Base-by-base conservation (phyloP, 2,329 filamentous ascomycete species). In the Pseudogymnoascus sp. region DNA sequence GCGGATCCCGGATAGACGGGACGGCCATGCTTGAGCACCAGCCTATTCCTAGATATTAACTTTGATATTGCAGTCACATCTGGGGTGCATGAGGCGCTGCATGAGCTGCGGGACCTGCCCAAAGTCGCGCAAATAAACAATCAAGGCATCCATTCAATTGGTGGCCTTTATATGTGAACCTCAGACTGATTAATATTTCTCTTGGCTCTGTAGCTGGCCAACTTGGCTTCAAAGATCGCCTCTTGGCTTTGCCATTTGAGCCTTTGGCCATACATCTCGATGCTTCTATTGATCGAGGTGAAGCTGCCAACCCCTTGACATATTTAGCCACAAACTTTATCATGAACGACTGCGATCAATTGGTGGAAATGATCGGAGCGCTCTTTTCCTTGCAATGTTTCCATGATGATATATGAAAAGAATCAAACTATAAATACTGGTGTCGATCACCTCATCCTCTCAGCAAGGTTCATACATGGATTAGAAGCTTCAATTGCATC, bases 401-500 rank as follows among this genome's bases (percentile, higher is more conserved):
- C 27, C 7, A 55, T 31, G 12, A 1, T 15, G 48, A 55, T 33
- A 5, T n/a, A 33, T 55, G 29, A 55, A 17, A 31, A 4, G 5
- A 2, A 8, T n/a, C n/a, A 7, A 27, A 33, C 9, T 55, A 55
- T 55, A 55, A 55, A 15, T 31, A n/a, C 48, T 7, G 27, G n/a
- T 10, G 27, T 15, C n/a, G 48, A 55, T 55, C 48, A 55, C 48
- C 48, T 55, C 48, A 55, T 55, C 7, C 27, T 55, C n/a, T 3
- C 48, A 55, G 29, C 27, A 55, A 55, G 48, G 48, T 55, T 55
- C 48, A 55, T 55, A 33, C 48, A 55, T 33, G 48, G 48, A 55
- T 55, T 55, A 55, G n/a, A 55, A 33, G 48, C 13, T 31, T 21
- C 15, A 35, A 55, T 35, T 33, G n/a, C 15, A 33, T 10, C 12